Conservation (phyloP, 2,329 filamentous ascomycete species). For the Zymoseptoria ardabiliae region DNA sequence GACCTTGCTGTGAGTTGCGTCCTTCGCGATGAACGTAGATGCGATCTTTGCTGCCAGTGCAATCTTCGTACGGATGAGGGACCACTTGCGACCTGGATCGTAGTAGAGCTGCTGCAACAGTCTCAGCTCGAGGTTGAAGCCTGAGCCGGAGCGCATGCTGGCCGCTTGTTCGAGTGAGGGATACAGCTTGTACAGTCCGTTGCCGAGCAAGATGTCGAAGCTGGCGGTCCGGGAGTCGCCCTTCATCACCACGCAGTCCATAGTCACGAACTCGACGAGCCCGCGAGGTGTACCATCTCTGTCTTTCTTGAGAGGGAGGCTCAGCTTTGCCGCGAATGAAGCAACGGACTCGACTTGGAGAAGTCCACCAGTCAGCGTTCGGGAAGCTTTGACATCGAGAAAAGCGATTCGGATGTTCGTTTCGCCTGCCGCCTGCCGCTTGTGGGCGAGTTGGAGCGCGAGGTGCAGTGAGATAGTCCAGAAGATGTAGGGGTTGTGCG, state of each 20-base stretch:
- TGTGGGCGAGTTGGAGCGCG: slow-evolving; percentile 4
- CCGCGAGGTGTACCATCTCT: slow-evolving; percentile 1
- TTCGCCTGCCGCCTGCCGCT: neutral
- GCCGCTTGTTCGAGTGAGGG: slow-evolving; percentile 1
- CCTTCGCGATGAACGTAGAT: neutral
- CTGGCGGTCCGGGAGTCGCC: neutral
- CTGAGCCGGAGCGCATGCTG: neutral
- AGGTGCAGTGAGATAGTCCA: slow-evolving; percentile 10
- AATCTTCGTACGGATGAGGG: neutral
- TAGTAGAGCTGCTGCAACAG: slow-evolving; percentile 3
- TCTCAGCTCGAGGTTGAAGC: neutral
- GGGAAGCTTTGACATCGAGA: neutral
- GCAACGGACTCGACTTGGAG: slow-evolving; percentile 1
- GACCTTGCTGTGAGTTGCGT: neutral
- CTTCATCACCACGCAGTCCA: slow-evolving; percentile 3
- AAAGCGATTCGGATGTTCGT: slow-evolving; percentile 6
- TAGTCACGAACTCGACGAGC: slow-evolving; percentile 4
- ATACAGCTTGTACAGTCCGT: slow-evolving; percentile 9
- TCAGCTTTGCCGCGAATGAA: neutral
- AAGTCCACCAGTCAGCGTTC: neutral
- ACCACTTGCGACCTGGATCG: neutral
- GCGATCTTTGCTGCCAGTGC: slow-evolving; percentile 6
- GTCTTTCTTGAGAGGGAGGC: neutral
- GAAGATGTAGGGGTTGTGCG: slow-evolving; percentile 5
- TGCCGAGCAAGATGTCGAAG: neutral